Conservation (phyloP, 2,329 filamentous ascomycete genomes). For the Alternaria novae-zelandiae region DNA sequence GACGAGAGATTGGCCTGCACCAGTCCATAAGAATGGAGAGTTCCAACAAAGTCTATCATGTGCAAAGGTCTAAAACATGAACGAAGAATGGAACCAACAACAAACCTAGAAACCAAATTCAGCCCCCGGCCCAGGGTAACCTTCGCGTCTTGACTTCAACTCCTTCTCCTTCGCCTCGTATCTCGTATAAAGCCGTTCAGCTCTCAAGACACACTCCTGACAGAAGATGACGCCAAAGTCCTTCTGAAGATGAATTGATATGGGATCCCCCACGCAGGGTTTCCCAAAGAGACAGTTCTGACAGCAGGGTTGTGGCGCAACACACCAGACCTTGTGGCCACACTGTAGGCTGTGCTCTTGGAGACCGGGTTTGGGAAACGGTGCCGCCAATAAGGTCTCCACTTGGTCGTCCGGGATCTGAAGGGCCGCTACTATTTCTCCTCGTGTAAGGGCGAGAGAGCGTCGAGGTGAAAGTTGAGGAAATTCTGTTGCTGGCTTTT, state of each 20-base stretch:
- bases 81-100: background rate
- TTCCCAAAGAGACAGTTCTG: constrained; percentile 12
- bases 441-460: constrained; percentile 14
- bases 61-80: background rate
- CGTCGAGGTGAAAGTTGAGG: no score
- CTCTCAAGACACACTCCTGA: constrained; percentile 17
- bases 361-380: background rate
- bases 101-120: background rate
- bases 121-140: background rate
- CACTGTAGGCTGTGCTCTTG: constrained; percentile 16
- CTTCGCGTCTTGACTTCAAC: background rate
- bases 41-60: background rate
- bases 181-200: constrained; percentile 17
- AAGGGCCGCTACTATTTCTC: constrained; percentile 2
- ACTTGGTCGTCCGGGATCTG: background rate
- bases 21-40: background rate
- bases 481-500: no score
- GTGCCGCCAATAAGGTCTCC: background rate
- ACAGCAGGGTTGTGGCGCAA: constrained; percentile 6
- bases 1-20: background rate
- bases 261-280: background rate
- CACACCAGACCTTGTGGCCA: constrained; percentile 20
- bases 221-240: constrained; percentile 15
- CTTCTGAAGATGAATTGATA: background rate
- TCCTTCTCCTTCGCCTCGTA: background rate